phyloP scores from a whole-genome alignment of 108 stramenopile species.

The Fragilariopsis cylindrus region DNA sequence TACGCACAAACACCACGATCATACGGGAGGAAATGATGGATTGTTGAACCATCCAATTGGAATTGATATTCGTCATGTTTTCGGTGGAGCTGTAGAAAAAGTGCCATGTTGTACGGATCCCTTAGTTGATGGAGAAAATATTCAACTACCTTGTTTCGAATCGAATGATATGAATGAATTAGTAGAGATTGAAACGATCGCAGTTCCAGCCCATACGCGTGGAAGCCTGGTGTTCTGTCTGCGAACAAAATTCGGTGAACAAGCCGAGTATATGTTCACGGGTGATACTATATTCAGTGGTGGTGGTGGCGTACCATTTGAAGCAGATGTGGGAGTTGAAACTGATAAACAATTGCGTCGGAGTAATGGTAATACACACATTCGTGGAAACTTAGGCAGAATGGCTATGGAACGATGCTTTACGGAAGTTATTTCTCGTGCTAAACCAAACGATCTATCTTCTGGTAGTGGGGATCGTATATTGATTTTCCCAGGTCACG shows the following conservation, averaged over 20 bases:
- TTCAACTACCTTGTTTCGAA: conserved; percentile 53
- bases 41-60: conserved; percentile 32
- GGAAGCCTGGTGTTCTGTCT: conserved; percentile 79
- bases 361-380: conserved; percentile 52
- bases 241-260: conserved; percentile 33
- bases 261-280: conserved; percentile 65
- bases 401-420: conserved; percentile 82
- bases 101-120: conserved; percentile 66
- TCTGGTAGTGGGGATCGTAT: conserved; percentile 21
- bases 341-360: conserved; percentile 35
- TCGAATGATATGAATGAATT: conserved; percentile 70
- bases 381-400: conserved; percentile 44
- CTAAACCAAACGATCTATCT: conserved; percentile 20
- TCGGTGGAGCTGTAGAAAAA: conserved; percentile 77
- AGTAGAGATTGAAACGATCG: conserved; percentile 69
- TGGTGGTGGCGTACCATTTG: conserved; percentile 81
- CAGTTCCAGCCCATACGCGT: conserved; percentile 76
- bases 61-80: conserved; percentile 31
- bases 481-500: conserved; percentile 84
- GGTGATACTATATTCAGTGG: conserved; percentile 85
- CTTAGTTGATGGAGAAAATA: conserved; percentile 63
- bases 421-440: conserved; percentile 63
- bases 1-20: conserved; percentile 88
- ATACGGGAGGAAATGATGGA: conserved; percentile 65
- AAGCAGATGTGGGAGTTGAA: conserved; percentile 64